phyloP scores from a whole-genome alignment of 202 grass and related monocot genomes.

The Schoenoplectus tabernaemontani region DNA sequence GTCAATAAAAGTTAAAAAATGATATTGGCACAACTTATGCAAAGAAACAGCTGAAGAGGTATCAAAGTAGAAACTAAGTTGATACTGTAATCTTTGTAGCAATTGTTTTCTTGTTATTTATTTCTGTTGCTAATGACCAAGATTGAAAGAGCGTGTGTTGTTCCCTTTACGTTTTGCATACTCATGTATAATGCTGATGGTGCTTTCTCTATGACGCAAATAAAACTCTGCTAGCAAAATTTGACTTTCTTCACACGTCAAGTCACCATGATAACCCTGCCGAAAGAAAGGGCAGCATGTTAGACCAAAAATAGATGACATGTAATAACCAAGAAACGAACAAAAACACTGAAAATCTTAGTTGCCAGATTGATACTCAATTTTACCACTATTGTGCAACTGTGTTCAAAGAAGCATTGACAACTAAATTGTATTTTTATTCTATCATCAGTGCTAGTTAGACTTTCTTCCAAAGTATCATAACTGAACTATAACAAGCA shows the following conservation, averaged over 20 bases:
- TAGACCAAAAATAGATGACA: conserved; percentile 16
- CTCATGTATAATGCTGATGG: conserved; percentile 61
- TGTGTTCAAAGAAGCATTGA: not conserved
- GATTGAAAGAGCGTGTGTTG: not conserved
- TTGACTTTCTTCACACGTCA: conserved; percentile 61
- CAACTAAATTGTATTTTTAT: not conserved
- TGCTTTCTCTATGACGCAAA: conserved; percentile 72
- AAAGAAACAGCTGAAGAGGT: not conserved
- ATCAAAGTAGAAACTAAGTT: not conserved
- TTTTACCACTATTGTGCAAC: not conserved
- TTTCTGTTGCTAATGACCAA: not conserved
- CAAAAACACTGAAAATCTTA: not conserved
- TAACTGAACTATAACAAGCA: not conserved
- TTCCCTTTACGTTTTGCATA: conserved; percentile 65
- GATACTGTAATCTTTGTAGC: not conserved
- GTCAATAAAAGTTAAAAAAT: not conserved
- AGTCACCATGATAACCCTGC: conserved; percentile 76
- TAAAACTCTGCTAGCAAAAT: conserved; percentile 93
- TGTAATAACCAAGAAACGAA: conserved; percentile 6
- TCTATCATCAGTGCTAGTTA: not conserved
- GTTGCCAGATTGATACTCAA: not conserved
- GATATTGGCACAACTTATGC: not conserved
- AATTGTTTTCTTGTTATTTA: not conserved
- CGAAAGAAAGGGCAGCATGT: conserved; percentile 9
- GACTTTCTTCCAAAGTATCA: not conserved